A percentile compares a stretch with the other conserved stretches of the same genome.
These are phyloP conservation scores for Lentinus brumalis DNA, from an alignment of 768 basidiomycete genomes.

Conservation along the genomic window DNA sequence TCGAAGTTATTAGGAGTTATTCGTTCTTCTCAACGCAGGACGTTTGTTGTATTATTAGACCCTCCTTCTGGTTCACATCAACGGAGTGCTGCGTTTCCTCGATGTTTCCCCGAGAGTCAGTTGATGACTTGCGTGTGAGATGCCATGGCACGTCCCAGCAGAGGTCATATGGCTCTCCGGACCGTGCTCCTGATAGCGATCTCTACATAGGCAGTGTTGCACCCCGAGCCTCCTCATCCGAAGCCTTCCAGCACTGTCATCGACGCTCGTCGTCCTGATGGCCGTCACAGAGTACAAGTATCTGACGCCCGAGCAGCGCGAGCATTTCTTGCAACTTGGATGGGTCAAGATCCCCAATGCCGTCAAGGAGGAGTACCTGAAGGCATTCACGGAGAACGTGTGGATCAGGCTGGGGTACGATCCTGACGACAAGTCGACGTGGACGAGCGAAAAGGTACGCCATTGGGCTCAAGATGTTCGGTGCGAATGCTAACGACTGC, in stretches of 20 bases:
- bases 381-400: conserved; percentile 34
- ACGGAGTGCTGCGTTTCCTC: not conserved
- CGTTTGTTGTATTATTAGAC: no score
- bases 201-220: no score
- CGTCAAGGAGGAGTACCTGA: conserved; percentile 33
- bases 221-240: no score
- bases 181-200: no score
- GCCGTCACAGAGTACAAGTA: conserved; percentile 20
- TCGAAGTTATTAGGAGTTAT: no score
- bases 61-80: not conserved
- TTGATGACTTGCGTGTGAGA: no score
- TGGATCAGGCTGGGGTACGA: conserved; percentile 37
- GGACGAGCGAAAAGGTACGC: conserved; percentile 32
- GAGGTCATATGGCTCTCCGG: conserved; percentile 1
- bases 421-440: conserved; percentile 38
- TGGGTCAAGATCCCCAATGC: conserved; percentile 35
- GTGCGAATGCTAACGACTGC: not conserved
- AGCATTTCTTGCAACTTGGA: conserved; percentile 38
- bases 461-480: not conserved
- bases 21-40: no score
- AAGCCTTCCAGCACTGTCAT: no score
- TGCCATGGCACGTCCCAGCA: not conserved
- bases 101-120: conserved; percentile 4
- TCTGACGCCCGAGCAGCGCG: conserved; percentile 31
- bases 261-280: conserved; percentile 5